Conservation (phyloP, 2,329 filamentous ascomycete species). For the Fusarium sp. region DNA sequence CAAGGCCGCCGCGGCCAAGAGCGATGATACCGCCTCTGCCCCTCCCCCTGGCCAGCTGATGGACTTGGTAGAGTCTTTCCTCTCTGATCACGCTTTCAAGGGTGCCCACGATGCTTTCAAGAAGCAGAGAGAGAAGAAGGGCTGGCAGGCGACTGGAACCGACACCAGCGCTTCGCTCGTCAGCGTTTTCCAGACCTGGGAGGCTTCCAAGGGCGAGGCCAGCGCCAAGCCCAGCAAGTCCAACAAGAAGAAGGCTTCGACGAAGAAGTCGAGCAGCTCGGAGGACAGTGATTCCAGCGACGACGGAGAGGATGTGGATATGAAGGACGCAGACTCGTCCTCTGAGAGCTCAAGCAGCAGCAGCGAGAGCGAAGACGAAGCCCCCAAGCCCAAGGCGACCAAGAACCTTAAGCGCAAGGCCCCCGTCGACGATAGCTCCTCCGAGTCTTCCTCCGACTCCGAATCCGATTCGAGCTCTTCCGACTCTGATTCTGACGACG, state of each 20-base stretch:
- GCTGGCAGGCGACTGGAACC: constrained; percentile 51
- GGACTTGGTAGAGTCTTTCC: constrained; percentile 74
- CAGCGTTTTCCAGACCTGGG: constrained; percentile 64
- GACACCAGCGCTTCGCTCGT: constrained; percentile 56
- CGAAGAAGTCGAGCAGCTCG: constrained; percentile 23
- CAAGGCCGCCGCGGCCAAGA: constrained; percentile 34
- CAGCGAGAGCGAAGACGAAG: constrained; percentile 40
- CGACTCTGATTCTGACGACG: constrained; percentile 52
- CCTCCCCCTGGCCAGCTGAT: constrained; percentile 71
- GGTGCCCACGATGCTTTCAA: constrained; percentile 71
- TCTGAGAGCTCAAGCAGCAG: constrained; percentile 48
- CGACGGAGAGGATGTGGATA: constrained; percentile 57
- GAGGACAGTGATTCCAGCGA: constrained; percentile 45
- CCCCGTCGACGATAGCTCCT: constrained; percentile 47
- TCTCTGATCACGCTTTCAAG: constrained; percentile 73
- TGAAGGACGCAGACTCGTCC: constrained; percentile 58
- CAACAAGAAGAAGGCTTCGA: constrained; percentile 39
- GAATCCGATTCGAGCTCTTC: constrained; percentile 40
- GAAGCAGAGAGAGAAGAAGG: constrained; percentile 69
- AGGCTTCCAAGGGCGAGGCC: constrained; percentile 44
- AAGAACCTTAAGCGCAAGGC: constrained; percentile 57
- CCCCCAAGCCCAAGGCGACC: constrained; percentile 34
- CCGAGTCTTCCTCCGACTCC: constrained; percentile 54
- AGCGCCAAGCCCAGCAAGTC: constrained; percentile 35
- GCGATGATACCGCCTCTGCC: constrained; percentile 32